Base-by-base conservation (phyloP, 345 rosid species). In the Camelina hispida region DNA sequence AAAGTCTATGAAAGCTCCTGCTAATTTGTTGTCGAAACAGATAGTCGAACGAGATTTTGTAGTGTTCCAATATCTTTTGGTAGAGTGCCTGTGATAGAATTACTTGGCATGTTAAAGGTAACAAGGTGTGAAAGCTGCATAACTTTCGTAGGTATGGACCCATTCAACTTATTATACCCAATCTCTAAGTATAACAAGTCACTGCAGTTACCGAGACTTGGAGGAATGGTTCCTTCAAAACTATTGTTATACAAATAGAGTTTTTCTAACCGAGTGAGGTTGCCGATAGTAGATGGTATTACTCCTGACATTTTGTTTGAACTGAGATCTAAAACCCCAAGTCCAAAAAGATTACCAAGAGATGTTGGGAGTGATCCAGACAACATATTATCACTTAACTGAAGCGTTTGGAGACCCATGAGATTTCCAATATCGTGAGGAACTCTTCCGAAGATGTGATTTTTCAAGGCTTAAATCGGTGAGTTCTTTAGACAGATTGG, bases 171-270 rank as follows among this genome's bases (percentile, higher is more conserved):
- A 8, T 48, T 48, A 48, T 16, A 17, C 22, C 12, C 52, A 16
- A 47, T 3, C 10, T 7, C 0, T 8, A 47, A 47, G 0, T 47
- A 0, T 1, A 7, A 1, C 11, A 47, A 0, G 0, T 7, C 0
- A 16, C 4, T 47, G 1, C 52, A 47, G 0, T 47, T 2, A 8
- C 53, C 6, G 0, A 16, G 53, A 9, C 53, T 48, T 1, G 22
- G 11, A 48, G 53, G 53, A 48, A 48, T 3, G 2, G 4, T 48
- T 2, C 52, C 52, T 48, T 16, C 11, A 8, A 48, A 48, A 16
- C 4, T 17, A 8, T 48, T 48, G 22, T 16, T 16, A 20, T 1
- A 16, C 2, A 48, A 47, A 2, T 3, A 0, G 2, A 47, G 22
- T 47, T 1, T 7, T 8, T 0, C 11, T 17, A 48, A 7, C 11